Conservation (phyloP, 495 filamentous ascomycete genomes). For the Trichoderma virens region DNA sequence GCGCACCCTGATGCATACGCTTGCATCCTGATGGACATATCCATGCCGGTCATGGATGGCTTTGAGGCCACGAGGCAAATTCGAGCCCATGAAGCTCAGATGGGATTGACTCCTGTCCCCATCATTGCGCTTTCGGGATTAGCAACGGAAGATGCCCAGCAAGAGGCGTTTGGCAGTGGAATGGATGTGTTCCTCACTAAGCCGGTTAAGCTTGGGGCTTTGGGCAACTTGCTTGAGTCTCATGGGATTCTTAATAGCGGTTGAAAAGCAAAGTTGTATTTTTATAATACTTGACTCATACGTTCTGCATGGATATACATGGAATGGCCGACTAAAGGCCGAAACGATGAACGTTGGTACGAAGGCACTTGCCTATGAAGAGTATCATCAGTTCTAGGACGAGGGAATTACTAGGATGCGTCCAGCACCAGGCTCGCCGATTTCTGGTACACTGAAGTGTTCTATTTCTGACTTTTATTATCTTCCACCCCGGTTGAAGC, state of each 20-base stretch:
- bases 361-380: not conserved
- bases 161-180: slow-evolving; percentile 56
- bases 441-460: too few species aligned
- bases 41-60: slow-evolving; percentile 61
- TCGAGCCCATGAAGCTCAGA: slow-evolving; percentile 39
- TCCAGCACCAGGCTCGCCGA: too few species aligned
- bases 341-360: not conserved
- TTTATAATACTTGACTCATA: not conserved
- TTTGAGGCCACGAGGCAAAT: slow-evolving; percentile 51
- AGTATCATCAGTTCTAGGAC: too few species aligned
- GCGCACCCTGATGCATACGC: slow-evolving; percentile 25
- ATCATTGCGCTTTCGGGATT: slow-evolving; percentile 66
- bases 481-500: too few species aligned
- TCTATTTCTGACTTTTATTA: too few species aligned
- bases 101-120: slow-evolving; percentile 30
- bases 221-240: slow-evolving; percentile 15
- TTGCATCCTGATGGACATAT: slow-evolving; percentile 59
- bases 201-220: slow-evolving; percentile 41
- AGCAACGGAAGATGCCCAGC: slow-evolving; percentile 52
- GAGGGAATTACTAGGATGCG: too few species aligned
- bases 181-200: slow-evolving; percentile 66
- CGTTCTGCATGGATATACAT: not conserved
- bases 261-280: not conserved
- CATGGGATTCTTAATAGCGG: not conserved
- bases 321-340: not conserved